These are phyloP conservation scores for Sugiyamaella qingdaonensis DNA, from an alignment of 805 yeast species.

Conservation along the genomic window DNA sequence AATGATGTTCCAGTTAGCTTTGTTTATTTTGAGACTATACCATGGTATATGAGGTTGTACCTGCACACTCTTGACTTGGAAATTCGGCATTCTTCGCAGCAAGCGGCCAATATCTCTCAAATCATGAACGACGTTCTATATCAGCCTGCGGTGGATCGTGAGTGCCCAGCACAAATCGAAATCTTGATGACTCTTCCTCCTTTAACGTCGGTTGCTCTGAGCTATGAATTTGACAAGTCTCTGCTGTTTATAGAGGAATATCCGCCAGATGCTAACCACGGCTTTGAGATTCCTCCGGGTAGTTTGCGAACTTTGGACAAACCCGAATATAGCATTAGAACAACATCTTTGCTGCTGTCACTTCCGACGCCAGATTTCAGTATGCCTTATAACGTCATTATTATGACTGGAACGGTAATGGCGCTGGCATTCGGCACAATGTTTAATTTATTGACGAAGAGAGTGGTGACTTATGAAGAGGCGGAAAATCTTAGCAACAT, in stretches of 20 bases:
- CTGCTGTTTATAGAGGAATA: constrained; percentile 81
- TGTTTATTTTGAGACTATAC: constrained; percentile 73
- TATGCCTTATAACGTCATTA: constrained; percentile 97
- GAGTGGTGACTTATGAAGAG: constrained; percentile 71
- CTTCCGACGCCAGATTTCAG: constrained; percentile 97
- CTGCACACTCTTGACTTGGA: constrained; percentile 58
- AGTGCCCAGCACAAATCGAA: constrained; percentile 80
- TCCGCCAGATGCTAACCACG: constrained; percentile 99
- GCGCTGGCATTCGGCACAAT: constrained; percentile 86
- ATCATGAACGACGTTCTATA: constrained; percentile 22
- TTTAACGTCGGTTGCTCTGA: constrained; percentile 51
- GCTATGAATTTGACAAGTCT: constrained; percentile 83
- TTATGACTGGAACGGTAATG: constrained; percentile 88
- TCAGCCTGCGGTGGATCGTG: constrained; percentile 65
- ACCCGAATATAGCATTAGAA: constrained; percentile 41
- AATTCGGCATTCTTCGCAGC: constrained; percentile 18
- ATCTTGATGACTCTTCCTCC: constrained; percentile 63
- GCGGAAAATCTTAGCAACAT: constrained; percentile 13
- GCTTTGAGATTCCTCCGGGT: constrained; percentile 92
- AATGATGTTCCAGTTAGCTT: constrained; percentile 43
- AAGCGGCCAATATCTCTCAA: constrained; percentile 3
- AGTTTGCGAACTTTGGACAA: constrained; percentile 53
- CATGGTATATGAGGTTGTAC: constrained; percentile 89
- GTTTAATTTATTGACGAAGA: constrained; percentile 71
- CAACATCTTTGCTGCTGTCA: constrained; percentile 80